Evolutionary conservation across 2,329 filamentous ascomycete genomes (phyloP), one percentile per base, ranked within the genome.

Genomic region (Sporothrix humicola): DNA sequence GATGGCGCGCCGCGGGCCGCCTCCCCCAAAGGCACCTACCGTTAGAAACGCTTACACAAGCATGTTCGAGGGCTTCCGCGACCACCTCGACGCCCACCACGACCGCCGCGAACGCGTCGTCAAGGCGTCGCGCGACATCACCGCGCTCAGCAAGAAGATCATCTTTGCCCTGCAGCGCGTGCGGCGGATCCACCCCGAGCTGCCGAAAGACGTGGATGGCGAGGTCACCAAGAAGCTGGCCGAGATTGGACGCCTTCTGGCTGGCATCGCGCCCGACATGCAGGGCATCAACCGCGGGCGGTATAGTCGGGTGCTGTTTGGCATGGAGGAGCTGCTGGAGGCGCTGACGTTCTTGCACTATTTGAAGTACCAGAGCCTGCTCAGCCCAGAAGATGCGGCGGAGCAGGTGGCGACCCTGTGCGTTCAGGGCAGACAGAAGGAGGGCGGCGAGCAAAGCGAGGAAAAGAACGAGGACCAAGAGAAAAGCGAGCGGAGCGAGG

Each of bases 71-170:
- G 84, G 82, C 8, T 97, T 98, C 81, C 91, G 95, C 70, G 87
- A 92, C 79, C 95, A 98, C 82, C 86, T 99, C 42, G 96, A 99
- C 79, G 90, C 96, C 82, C 95, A 98, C 81, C 93, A 99, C 82
- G 96, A 98, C 82, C 91, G 96, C 17, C 89, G 94, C 73, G 95
- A 98, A 84, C 89, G 92, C 71, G 90, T 97, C 77, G 93, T 97
- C 79, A 99, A 98, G 84, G 92, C 91, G 1, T 97, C 93, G 9
- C 87, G 95, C 75, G 96, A 99, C 81, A 93, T 99, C 74, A 99
- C 96, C 7, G 94, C 94, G 0, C 86, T 94, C 72, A 97, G 94
- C 83, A 99, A 99, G 86, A 99, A 98, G 84, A 97, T 98, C 74
- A 96, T 96, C 77, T 96, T 96, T 81, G 89, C 92, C 0, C 83